These are phyloP conservation scores for Kodamaea kaohsiungensis DNA, from an alignment of 805 yeast species.

Conservation along the genomic window DNA sequence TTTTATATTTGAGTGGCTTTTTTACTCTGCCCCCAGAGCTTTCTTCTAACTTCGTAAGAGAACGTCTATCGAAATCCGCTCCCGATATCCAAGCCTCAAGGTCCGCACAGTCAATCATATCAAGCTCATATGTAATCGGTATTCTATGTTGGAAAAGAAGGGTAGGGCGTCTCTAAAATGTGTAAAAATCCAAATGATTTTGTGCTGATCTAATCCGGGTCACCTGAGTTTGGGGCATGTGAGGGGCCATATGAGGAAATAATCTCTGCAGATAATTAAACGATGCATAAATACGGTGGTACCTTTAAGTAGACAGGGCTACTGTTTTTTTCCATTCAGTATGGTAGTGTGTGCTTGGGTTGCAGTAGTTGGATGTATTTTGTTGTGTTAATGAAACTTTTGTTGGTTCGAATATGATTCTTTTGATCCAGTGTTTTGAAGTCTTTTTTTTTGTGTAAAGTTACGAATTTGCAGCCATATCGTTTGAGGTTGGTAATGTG, in stretches of 20 bases:
- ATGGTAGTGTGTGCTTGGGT: too few relatives aligned
- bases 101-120: not conserved
- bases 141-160: not conserved
- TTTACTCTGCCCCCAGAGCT: not conserved
- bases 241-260: not conserved
- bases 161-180: not conserved
- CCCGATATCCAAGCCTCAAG: slow-evolving; percentile 1
- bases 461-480: too few relatives aligned
- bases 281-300: not conserved
- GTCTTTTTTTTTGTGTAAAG: too few relatives aligned
- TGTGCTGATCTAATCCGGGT: not conserved
- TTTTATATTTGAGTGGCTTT: not conserved
- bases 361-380: too few relatives aligned
- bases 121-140: not conserved
- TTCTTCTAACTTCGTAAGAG: not conserved
- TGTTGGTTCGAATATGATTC: too few relatives aligned
- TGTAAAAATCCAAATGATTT: not conserved
- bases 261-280: not conserved
- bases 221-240: not conserved
- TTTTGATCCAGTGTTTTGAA: too few relatives aligned
- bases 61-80: not conserved
- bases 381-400: too few relatives aligned
- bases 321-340: too few relatives aligned
- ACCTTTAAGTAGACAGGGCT: not conserved
- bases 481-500: too few relatives aligned